Conservation (phyloP, 2,329 filamentous ascomycete genomes). For the Orbilia quercus region DNA sequence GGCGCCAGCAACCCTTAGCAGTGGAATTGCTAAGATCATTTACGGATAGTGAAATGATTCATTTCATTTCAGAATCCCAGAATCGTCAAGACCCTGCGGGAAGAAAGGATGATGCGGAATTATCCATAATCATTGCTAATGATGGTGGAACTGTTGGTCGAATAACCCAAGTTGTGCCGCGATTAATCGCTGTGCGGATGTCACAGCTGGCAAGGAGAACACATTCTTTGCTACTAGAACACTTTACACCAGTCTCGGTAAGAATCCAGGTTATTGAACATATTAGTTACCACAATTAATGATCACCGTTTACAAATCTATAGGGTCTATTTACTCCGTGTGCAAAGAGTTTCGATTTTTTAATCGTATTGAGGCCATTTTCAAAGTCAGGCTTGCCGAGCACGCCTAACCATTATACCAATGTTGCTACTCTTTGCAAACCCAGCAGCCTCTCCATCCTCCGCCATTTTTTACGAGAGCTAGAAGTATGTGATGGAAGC, state of each 20-base stretch:
- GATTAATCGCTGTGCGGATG: slow-evolving; percentile 32
- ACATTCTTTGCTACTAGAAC: background rate
- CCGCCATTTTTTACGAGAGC: slow-evolving; percentile 9
- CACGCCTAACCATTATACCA: slow-evolving; percentile 15
- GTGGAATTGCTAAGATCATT: slow-evolving; percentile 26
- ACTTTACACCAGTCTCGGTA: background rate
- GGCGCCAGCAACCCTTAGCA: slow-evolving; percentile 28
- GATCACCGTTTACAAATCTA: background rate
- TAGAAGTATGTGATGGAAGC: slow-evolving; percentile 27
- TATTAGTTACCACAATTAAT: background rate
- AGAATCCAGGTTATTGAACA: background rate
- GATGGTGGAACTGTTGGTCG: slow-evolving; percentile 6
- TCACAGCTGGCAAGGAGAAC: slow-evolving; percentile 34
- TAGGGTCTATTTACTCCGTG: slow-evolving; percentile 20
- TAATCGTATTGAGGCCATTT: slow-evolving; percentile 14
- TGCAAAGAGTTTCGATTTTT: slow-evolving; percentile 32
- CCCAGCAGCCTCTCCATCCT: background rate
- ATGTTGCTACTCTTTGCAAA: background rate
- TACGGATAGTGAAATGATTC: slow-evolving; percentile 15
- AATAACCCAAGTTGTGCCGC: slow-evolving; percentile 12
- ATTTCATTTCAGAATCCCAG: slow-evolving; percentile 1
- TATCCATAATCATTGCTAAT: slow-evolving; percentile 18
- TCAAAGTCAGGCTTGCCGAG: background rate
- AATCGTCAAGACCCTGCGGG: background rate
- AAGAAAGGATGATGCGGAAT: slow-evolving; percentile 2